Conservation (phyloP, 441 rosid species). For the Adansonia gregorii region DNA sequence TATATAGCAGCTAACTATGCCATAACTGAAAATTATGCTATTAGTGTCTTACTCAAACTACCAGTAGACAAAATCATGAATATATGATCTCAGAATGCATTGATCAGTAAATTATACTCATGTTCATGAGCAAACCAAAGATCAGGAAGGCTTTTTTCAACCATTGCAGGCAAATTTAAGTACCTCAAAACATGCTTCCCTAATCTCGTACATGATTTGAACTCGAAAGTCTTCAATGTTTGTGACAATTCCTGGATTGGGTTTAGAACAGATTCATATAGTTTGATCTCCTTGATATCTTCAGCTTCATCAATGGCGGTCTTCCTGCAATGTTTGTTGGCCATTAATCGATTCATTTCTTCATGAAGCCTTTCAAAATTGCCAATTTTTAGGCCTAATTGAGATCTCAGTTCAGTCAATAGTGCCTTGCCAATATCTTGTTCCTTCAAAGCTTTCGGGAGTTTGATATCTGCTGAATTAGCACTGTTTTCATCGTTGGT, state of each 20-base stretch:
- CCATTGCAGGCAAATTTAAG: background rate
- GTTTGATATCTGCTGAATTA: constrained; percentile 22
- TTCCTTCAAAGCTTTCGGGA: constrained; percentile 38
- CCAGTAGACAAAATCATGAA: background rate
- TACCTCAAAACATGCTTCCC: constrained; percentile 52
- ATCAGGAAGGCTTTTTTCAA: background rate
- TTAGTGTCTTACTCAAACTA: background rate
- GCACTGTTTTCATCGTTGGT: background rate
- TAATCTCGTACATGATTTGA: constrained; percentile 42
- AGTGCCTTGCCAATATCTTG: constrained; percentile 32
- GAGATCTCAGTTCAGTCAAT: constrained; percentile 27
- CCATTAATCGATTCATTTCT: constrained; percentile 18
- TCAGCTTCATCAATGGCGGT: constrained; percentile 8
- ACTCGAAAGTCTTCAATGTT: constrained; percentile 44
- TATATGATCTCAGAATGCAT: background rate
- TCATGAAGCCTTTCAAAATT: constrained; percentile 3
- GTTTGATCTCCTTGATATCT: background rate
- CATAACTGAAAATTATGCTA: background rate
- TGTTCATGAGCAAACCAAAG: background rate
- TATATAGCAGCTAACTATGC: background rate
- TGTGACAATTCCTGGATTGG: constrained; percentile 32
- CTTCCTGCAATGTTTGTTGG: background rate
- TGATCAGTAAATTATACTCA: background rate
- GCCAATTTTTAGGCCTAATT: constrained; percentile 19
- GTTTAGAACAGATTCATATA: constrained; percentile 5